A percentile compares a stretch with the other conserved stretches of the same genome.
phyloP scores from a whole-genome alignment of 2,329 filamentous ascomycete genomes.

The Aspergillus awamori region DNA sequence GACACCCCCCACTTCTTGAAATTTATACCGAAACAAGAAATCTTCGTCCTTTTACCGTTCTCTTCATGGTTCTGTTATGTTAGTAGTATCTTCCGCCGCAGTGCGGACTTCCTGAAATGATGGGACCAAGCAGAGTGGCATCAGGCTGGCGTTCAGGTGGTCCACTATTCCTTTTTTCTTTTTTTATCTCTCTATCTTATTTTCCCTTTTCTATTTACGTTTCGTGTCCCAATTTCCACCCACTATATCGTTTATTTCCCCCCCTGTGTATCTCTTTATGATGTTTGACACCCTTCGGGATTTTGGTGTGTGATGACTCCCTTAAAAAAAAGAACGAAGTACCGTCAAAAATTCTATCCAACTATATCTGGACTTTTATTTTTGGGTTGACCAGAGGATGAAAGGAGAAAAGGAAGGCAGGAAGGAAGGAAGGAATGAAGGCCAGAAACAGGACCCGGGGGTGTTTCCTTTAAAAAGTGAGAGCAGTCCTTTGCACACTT shows the following conservation, averaged over 20 bases:
- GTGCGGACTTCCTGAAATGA: constrained; percentile 31
- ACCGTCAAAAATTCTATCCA: constrained; percentile 7
- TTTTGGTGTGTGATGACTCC: constrained; percentile 10
- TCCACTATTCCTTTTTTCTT: constrained; percentile 35
- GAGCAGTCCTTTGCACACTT: background rate
- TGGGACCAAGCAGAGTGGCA: constrained; percentile 44
- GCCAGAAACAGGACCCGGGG: background rate
- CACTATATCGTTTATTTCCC: constrained; percentile 14
- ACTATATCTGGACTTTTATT: constrained; percentile 2
- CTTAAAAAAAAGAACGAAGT: constrained; percentile 6
- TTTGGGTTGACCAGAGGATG: background rate
- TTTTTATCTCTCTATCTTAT: constrained; percentile 15
- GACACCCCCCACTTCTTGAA: constrained; percentile 8
- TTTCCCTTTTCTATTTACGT: constrained; percentile 22
- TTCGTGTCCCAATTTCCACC: constrained; percentile 17
- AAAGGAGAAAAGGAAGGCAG: background rate
- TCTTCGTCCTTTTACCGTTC: constrained; percentile 37
- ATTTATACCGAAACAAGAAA: constrained; percentile 23
- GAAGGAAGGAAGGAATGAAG: background rate
- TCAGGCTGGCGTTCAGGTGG: constrained; percentile 48
- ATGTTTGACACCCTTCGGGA: constrained; percentile 19
- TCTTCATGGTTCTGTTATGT: constrained; percentile 37
- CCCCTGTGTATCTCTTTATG: constrained; percentile 15
- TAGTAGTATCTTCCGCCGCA: constrained; percentile 35
- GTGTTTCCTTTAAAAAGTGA: background rate